Evolutionary conservation across 73 alveolate species (phyloP), one percentile per base, ranked within the genome.

Genomic region (Paramecium pentaurelia): DNA sequence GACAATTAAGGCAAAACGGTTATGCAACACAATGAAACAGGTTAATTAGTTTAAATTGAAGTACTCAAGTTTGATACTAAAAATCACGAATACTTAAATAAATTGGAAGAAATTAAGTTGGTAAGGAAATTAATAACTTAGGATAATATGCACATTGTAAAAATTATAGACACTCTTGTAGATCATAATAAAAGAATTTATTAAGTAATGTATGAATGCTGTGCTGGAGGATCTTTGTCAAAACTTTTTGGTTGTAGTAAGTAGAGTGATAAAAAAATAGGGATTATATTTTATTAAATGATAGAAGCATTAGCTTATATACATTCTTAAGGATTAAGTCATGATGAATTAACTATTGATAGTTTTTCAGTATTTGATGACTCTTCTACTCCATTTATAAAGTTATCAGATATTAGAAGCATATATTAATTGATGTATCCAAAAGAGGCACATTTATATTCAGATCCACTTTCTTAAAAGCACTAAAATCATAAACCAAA

Each of bases 111-210:
- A 64, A 64, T 64, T 25, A 64, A 64, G 30, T 64, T 64, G 16
- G 84, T 64, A 64, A 28, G 42, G 7, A 4, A 12, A 30, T 28
- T 64, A 12, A 28, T 12, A 12, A 64, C 20, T 11, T 64, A 64
- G 84, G 84, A 64, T 64, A 64, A 64, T 28, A 64, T 64, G 84
- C 51, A 64, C 28, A 64, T 64, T 12, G 84, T 64, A 32, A 64
- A 27, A 64, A 34, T 64, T 28, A 32, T 64, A 9, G 84, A 64
- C 47, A 64, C 47, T 34, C 84, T 32, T 28, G 28, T 3, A 28
- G 84, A 64, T 54, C n/a, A 64, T 32, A 8, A 64, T 32, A 64
- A 64, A 64, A 64, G 8, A 34, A 12, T 25, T 3, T 34, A 64
- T 64, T 64, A 64, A 64, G 27, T 64, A 27, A 64, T 64, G 42